Conservation (phyloP, 2,329 filamentous ascomycete genomes). For the Pestalotiopsis sp. region DNA sequence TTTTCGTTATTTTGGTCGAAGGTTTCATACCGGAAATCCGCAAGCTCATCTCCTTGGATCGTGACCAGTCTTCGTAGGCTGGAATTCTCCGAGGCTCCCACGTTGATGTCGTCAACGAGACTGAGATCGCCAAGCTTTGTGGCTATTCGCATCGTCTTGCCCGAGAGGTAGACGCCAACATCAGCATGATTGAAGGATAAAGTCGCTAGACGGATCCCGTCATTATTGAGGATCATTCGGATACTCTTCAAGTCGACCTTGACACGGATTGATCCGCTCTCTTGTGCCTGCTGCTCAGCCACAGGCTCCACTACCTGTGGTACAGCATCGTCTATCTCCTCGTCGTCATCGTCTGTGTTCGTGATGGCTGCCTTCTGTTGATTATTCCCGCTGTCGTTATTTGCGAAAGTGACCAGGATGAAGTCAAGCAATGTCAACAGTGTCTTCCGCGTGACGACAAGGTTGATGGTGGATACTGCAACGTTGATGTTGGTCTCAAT, state of each 20-base stretch:
- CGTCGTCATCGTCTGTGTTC: conserved; percentile 33
- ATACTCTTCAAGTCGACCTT: conserved; percentile 94
- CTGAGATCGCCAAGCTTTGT: conserved; percentile 86
- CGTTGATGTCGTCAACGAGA: conserved; percentile 90
- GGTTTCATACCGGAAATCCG: conserved; percentile 96
- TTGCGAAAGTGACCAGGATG: conserved; percentile 86
- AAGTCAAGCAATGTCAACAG: conserved; percentile 93
- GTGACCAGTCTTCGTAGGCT: conserved; percentile 84
- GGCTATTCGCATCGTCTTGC: conserved; percentile 83
- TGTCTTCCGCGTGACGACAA: conserved; percentile 92
- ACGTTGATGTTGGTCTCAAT: conserved; percentile 93
- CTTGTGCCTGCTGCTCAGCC: conserved; percentile 37
- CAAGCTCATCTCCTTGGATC: conserved; percentile 93
- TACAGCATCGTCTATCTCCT: conserved; percentile 40
- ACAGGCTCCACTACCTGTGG: conserved; percentile 42
- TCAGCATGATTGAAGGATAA: conserved; percentile 91
- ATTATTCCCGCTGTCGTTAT: conserved; percentile 43
- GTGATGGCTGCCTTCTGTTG: conserved; percentile 33
- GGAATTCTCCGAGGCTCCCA: conserved; percentile 81
- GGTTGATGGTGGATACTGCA: conserved; percentile 90
- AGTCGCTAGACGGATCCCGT: conserved; percentile 92
- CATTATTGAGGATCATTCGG: conserved; percentile 92
- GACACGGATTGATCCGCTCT: conserved; percentile 82
- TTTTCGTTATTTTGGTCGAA: conserved; percentile 74
- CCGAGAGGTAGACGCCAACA: conserved; percentile 84